Conservation (phyloP, 2,329 filamentous ascomycete genomes). For the Microcyclospora tardicrescens region DNA sequence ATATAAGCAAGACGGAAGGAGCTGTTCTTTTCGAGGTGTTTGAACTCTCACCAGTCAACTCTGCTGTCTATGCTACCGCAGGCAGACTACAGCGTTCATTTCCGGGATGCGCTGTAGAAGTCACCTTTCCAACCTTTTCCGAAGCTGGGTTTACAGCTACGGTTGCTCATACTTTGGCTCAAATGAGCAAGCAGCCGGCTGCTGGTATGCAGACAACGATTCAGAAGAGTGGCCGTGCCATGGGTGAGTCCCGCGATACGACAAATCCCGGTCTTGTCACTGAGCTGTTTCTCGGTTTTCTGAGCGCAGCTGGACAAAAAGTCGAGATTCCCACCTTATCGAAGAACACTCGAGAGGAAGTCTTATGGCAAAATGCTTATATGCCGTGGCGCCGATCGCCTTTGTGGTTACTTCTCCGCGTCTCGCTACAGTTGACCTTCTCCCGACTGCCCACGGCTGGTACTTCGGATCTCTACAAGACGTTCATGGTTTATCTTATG, state of each 20-base stretch:
- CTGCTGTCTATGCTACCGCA: conserved; percentile 37
- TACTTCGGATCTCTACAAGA: conserved; percentile 11
- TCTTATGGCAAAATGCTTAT: conserved; percentile 33
- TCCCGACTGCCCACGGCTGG: conserved; percentile 14
- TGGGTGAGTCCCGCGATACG: conserved; percentile 47
- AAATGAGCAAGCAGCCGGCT: conserved; percentile 7
- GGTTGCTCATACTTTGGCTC: not conserved
- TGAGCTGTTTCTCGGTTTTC: conserved; percentile 46
- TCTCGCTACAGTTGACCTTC: conserved; percentile 39
- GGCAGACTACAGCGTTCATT: conserved; percentile 47
- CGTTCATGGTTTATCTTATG: conserved; percentile 32
- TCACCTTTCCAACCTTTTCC: conserved; percentile 4
- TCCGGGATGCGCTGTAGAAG: conserved; percentile 40
- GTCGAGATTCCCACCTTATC: conserved; percentile 28
- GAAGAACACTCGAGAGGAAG: conserved; percentile 53
- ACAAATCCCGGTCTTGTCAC: conserved; percentile 45
- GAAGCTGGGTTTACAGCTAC: not conserved
- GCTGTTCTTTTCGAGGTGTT: conserved; percentile 46
- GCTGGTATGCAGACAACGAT: conserved; percentile 10
- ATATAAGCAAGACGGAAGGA: conserved; percentile 10
- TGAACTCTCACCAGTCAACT: conserved; percentile 43
- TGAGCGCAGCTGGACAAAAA: conserved; percentile 41
- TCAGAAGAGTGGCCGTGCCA: conserved; percentile 37
- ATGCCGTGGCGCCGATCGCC: conserved; percentile 52
- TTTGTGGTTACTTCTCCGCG: conserved; percentile 49